Base-by-base conservation (phyloP, 1,284 basidiomycete genomes). In the Heterobasidion irregulare region DNA sequence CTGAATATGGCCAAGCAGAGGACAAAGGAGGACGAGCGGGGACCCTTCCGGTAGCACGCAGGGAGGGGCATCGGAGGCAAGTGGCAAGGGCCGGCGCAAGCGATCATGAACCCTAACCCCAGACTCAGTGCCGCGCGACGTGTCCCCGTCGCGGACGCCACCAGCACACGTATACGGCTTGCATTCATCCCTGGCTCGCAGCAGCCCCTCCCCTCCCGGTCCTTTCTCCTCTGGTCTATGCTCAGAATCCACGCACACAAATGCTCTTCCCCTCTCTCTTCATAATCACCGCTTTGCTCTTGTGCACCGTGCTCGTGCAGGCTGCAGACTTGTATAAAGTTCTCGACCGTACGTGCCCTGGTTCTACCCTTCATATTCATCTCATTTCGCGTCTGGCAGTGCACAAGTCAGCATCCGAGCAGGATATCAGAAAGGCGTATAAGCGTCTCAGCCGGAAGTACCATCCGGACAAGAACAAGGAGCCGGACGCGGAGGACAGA, bases 391-490 rank as follows among this genome's bases (percentile, higher is more conserved):
- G 35, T 54, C 49, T 53, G 53, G 15, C 59, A 94, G 90, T 97
- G 50, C 79, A 83, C 62, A 83, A 75, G 61, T 84, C 84, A 48
- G 92, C 93, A 19, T 86, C 84, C 35, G 92, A 95, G 41, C 82
- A 83, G 63, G 92, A 96, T 61, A 92, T 98, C 68, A 84, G 89
- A 70, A 86, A 89, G 62, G 92, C 93, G 1, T 98, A 97, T 75
- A 89, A 94, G 72, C 86, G 84, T 67, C 75, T 96, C 50, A 94
- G 92, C 70, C 88, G 86, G 64, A 92, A 86, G 71, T 92, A 83
- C 60, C 94, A 97, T 67, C 94, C 94, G 0, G 94, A 98, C 74
- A 95, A 95, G 75, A 97, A 95, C 71, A 88, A 87, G 62, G 89
- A 91, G 12, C 78, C 84, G 57, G 84, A 76, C 12, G 88, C 93